Evolutionary conservation across 1,139 yeast species (phyloP), one percentile per base, ranked within the genome.

Genomic region (Pichia sp.): DNA sequence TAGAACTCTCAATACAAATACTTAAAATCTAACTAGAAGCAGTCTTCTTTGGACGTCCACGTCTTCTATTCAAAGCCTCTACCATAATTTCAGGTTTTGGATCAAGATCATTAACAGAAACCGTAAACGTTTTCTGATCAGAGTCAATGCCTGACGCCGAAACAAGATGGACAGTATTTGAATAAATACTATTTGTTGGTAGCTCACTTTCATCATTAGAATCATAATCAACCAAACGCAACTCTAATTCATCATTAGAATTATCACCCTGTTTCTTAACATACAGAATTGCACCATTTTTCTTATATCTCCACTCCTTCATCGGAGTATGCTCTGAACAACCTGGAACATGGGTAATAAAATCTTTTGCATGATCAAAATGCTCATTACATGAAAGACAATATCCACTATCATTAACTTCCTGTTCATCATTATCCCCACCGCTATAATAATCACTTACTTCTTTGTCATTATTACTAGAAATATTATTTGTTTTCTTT

Each of bases 291-390:
- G 55, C 47, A 7, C 66, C 66, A 49, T 59, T 61, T 39, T 59
- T 62, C 42, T 60, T 61, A 46, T 53, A 60, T 35, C 54, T 54
- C 65, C 66, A 60, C 34, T 54, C 54, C 24, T 56, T 59, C 65
- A 61, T 60, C 26, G 65, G 65, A 3, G 64, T 59, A 30, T 53
- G 56, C 39, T 55, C 47, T 44, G 89, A 85, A 66, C 92, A 84
- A 30, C 73, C 78, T 40, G 71, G 71, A 56, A 85, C 80, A 62
- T 85, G 94, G 39, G 76, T 82, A 25, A 84, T 72, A 62, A 85
- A 85, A 7, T 68, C 68, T 56, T 77, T 80, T 20, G 83, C 73
- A 42, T 71, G 68, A 6, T 72, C 71, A 58, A 84, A 85, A 39
- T 49, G 54, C 24, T 46, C 46, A 22, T 54, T 45, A 47, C 65